Conservation (phyloP, 73 alveolate genomes). For the Effrenium voratum region DNA sequence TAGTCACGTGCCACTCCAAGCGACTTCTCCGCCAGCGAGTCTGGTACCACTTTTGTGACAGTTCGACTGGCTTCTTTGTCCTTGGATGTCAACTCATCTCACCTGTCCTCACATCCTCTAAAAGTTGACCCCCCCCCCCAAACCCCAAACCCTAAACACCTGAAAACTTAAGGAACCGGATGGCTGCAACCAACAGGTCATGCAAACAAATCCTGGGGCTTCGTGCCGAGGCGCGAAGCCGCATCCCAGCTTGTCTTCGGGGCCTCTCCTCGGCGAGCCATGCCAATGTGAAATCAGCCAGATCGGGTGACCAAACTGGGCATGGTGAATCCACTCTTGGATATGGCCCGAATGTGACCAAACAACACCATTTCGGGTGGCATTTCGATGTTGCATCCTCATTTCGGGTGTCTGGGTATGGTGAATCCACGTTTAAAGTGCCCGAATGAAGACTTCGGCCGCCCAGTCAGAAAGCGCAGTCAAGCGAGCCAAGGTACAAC, state of each 20-base stretch:
- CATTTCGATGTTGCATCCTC: neutral
- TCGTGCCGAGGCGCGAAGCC: conserved; percentile 51
- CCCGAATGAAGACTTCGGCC: too few relatives aligned
- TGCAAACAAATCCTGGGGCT: neutral
- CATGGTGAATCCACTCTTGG: neutral
- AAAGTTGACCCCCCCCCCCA: neutral
- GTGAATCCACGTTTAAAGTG: too few relatives aligned
- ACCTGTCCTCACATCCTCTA: neutral
- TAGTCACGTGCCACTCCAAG: neutral
- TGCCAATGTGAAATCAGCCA: neutral
- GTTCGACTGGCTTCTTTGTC: neutral
- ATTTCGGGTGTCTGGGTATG: neutral
- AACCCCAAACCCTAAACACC: neutral
- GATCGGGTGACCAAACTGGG: neutral
- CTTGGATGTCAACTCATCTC: neutral
- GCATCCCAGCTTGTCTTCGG: conserved; percentile 59
- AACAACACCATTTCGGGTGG: too few relatives aligned
- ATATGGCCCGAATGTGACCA: too few relatives aligned
- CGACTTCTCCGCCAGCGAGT: neutral
- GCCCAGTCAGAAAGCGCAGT: too few relatives aligned
- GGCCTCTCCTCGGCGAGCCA: neutral
- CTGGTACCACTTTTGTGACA: neutral
- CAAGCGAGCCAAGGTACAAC: too few relatives aligned
- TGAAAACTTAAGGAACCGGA: neutral
- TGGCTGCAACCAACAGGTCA: too few relatives aligned